Base-by-base conservation (phyloP, 192 early-diverging fungal genomes). In the Coemansia sp. region DNA sequence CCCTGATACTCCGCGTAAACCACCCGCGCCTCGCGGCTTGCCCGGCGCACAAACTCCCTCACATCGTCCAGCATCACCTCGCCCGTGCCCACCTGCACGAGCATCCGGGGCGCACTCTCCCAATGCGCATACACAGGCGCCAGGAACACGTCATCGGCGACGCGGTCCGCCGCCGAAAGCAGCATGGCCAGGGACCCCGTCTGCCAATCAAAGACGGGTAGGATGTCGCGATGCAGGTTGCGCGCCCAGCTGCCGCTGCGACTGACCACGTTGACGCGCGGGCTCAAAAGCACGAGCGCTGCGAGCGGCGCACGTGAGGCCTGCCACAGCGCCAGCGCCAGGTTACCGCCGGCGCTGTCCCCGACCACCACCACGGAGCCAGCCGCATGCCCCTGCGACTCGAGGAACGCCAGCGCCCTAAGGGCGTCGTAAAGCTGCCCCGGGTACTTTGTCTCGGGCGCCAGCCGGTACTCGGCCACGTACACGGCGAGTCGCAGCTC, bases 401-500 rank as follows among this genome's bases (percentile, higher is more conserved):
- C 57, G 49, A 96, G 66, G 53, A 82, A 89, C 0, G 82, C 34
- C 61, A 88, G 92, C 0, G 91, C 89, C 17, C 88, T 86, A 19
- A 91, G 54, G 10, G 88, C 85, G 63, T 98, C 95, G 34, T 90
- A 83, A 5, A 98, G 60, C 30, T 88, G 90, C 12, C 84, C 71
- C 9, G 93, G 95, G 64, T 92, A 98, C 12, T 86, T 82, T 19
- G 83, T 67, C 55, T 89, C 83, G 0, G 95, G 93, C 0, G 93
- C 86, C 17, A 95, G 64, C 9, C 95, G 73, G 69, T 98, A 95
- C 61, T 87, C 83, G 22, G 90, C 71, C 8, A 78, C 85, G 62
- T 46, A 64, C 1, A 81, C 67, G 0, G 45, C 62, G 27, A 63
- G 11, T n/a, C 60, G 64, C 9, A 45, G 55, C 1, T 77, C 63